These are phyloP conservation scores for Coffea humblotiana DNA, from an alignment of 305 asterid species.

Conservation along the genomic window DNA sequence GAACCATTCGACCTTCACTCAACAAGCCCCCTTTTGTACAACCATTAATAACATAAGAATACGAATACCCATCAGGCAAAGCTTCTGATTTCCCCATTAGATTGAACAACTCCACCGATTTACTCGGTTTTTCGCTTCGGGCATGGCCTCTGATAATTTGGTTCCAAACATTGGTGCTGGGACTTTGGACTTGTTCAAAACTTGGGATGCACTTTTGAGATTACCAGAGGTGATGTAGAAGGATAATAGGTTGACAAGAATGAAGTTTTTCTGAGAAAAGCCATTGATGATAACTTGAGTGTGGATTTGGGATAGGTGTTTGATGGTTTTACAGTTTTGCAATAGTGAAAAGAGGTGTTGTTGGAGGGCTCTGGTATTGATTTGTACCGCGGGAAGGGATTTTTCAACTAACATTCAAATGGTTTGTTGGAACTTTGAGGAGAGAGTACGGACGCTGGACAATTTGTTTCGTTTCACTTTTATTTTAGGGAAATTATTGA, in stretches of 20 bases:
- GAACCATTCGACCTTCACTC: constrained; percentile 65
- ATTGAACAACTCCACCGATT: constrained; percentile 40
- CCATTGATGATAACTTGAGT: constrained; percentile 55
- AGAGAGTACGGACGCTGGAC: neutral
- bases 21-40: constrained; percentile 56
- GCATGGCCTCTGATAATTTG: constrained; percentile 63
- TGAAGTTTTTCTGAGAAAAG: constrained; percentile 53
- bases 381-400: constrained; percentile 32
- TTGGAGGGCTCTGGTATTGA: constrained; percentile 44
- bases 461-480: neutral
- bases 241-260: constrained; percentile 58
- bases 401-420: constrained; percentile 43
- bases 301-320: constrained; percentile 60
- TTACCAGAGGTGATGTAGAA: constrained; percentile 39
- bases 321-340: constrained; percentile 45
- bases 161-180: constrained; percentile 65
- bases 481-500: no score
- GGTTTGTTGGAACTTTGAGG: neutral
- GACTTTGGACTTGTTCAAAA: constrained; percentile 50
- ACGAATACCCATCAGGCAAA: constrained; percentile 68
- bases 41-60: constrained; percentile 50
- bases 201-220: constrained; percentile 42
- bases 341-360: constrained; percentile 53
- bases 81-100: constrained; percentile 44
- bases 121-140: constrained; percentile 31